A percentile compares a stretch with the other conserved stretches of the same genome.
Conservation (phyloP, 1,284 basidiomycete genomes). For the Phlebopus sp. region DNA sequence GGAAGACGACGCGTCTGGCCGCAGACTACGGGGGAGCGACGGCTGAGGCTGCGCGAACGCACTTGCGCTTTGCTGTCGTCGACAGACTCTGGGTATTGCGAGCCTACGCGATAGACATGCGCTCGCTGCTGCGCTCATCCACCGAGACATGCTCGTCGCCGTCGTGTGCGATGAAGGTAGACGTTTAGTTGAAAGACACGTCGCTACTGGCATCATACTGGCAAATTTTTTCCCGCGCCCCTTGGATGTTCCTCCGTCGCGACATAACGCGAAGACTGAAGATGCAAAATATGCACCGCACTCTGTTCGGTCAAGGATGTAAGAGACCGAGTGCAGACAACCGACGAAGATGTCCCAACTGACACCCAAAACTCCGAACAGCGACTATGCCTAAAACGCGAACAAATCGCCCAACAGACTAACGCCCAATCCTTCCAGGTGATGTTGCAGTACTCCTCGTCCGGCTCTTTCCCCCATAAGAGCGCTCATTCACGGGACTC, state of each 20-base stretch:
- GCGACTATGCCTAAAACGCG: too few species aligned
- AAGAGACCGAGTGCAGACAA: too few species aligned
- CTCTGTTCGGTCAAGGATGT: too few species aligned
- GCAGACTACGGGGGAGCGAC: conserved; percentile 12
- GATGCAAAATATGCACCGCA: too few species aligned
- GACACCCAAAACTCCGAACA: too few species aligned
- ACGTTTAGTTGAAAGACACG: not conserved
- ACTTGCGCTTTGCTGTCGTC: conserved; percentile 23
- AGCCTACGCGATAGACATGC: conserved; percentile 15
- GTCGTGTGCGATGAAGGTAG: conserved; percentile 1
- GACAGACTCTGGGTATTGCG: conserved; percentile 5
- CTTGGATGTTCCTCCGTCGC: too few species aligned
- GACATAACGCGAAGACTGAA: too few species aligned
- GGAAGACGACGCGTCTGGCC: conserved; percentile 21
- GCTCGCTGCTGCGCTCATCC: conserved; percentile 16
- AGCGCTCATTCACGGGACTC: conserved; percentile 9
- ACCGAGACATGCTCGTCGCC: conserved; percentile 24
- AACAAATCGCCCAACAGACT: not conserved
- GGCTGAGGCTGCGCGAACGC: conserved; percentile 25
- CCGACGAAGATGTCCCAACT: too few species aligned
- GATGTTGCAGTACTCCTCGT: conserved; percentile 30
- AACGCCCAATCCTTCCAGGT: conserved; percentile 20
- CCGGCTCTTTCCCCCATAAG: conserved; percentile 20
- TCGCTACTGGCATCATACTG: not conserved
- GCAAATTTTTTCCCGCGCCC: conserved; percentile 14